Percentiles rank a stretch among this genome's conserved stretches.
These are phyloP conservation scores for Penicillium simplicissimum DNA, from an alignment of 495 filamentous ascomycete genomes.

Conservation along the genomic window DNA sequence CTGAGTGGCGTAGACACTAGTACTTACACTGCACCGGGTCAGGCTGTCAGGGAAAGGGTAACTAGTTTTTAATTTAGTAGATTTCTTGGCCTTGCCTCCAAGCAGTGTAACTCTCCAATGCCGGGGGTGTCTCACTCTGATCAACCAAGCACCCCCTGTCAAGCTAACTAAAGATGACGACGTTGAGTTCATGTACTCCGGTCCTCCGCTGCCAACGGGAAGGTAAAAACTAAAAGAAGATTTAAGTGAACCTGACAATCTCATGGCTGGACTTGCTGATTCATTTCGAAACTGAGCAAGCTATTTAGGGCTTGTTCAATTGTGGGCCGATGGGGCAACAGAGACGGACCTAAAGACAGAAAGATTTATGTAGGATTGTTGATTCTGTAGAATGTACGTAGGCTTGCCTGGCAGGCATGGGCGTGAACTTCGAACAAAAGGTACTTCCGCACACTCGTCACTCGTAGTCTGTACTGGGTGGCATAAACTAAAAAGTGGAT, in stretches of 20 bases:
- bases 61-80: background rate
- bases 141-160: constrained; percentile 2
- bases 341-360: background rate
- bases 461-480: too few relatives aligned
- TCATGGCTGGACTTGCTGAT: background rate
- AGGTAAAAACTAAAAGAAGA: background rate
- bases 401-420: too few relatives aligned
- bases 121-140: background rate
- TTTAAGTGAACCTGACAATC: constrained; percentile 2
- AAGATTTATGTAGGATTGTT: background rate
- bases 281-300: background rate
- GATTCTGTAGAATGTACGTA: too few relatives aligned
- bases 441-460: too few relatives aligned
- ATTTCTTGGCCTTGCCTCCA: background rate
- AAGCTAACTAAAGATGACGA: background rate
- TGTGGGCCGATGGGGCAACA: background rate
- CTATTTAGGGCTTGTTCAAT: background rate
- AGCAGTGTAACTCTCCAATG: constrained; percentile 21
- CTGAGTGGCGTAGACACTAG: background rate
- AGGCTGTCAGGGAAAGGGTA: too few relatives aligned
- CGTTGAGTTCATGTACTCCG: background rate
- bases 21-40: too few relatives aligned
- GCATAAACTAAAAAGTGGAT: background rate
- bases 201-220: constrained; percentile 3
- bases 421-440: too few relatives aligned